phyloP scores from a whole-genome alignment of 1,284 basidiomycete genomes.

The Ustilago shanxiensis region DNA sequence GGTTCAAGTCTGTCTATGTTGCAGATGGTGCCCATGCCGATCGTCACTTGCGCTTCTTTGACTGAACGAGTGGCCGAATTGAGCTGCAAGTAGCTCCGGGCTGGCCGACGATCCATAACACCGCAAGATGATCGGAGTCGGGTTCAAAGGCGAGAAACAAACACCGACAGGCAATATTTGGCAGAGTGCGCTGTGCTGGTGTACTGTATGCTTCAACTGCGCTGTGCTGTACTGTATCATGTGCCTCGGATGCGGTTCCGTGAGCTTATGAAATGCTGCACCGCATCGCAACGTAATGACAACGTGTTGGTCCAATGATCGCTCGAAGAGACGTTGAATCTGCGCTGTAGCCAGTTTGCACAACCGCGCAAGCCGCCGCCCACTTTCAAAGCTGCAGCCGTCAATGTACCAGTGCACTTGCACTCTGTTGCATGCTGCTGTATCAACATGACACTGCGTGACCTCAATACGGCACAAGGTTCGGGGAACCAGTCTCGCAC shows the following conservation, averaged over 20 bases:
- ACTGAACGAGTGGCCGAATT: not conserved
- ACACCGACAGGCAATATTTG: not conserved
- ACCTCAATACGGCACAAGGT: not conserved
- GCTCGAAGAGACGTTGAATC: not conserved
- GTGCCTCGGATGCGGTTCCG: not conserved
- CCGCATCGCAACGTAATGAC: not conserved
- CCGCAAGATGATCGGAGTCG: conserved; percentile 2
- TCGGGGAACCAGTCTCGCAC: conserved; percentile 2
- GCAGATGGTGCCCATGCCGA: not conserved
- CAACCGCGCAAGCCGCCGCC: not conserved
- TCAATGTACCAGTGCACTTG: not conserved
- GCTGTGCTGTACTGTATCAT: not conserved
- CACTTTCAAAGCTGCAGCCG: not conserved
- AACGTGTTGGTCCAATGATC: conserved; percentile 2
- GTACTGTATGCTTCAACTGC: too few species aligned
- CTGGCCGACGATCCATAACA: not conserved
- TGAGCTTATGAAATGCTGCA: too few species aligned
- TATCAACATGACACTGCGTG: not conserved
- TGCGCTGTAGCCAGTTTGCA: not conserved
- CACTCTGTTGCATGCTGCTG: too few species aligned
- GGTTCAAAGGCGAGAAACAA: not conserved
- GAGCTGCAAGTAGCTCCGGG: not conserved
- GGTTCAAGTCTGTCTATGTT: not conserved
- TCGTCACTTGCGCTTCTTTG: not conserved
- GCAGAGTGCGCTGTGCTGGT: too few species aligned